phyloP scores from a whole-genome alignment of 1,139 yeast species.

The Yamadazyma songkhlaensis region DNA sequence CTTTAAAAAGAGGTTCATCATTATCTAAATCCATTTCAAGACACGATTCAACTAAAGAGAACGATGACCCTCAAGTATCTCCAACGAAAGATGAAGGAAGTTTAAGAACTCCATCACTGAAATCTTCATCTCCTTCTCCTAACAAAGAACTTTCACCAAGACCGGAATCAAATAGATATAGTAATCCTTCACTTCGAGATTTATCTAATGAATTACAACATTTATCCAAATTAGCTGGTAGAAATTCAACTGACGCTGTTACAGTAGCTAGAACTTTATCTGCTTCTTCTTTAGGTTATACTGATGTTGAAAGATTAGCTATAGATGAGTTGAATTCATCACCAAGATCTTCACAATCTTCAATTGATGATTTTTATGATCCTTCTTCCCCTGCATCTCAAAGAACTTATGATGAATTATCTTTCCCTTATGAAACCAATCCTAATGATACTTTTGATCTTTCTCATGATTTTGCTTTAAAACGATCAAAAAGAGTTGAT shows the following conservation, averaged over 20 bases:
- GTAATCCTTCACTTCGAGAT: constrained; percentile 62
- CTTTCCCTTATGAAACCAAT: constrained; percentile 13
- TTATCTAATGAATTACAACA: constrained; percentile 65
- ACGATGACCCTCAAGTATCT: not conserved
- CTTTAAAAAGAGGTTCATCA: constrained; percentile 32
- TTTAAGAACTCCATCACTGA: constrained; percentile 8
- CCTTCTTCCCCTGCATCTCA: constrained; percentile 17
- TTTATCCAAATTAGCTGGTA: constrained; percentile 66
- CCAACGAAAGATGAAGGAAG: not conserved
- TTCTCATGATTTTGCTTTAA: constrained; percentile 30
- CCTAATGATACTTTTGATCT: constrained; percentile 8
- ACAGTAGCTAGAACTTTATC: constrained; percentile 72
- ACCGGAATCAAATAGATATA: constrained; percentile 18
- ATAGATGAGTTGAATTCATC: constrained; percentile 34
- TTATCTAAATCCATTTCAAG: constrained; percentile 21
- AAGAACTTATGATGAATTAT: constrained; percentile 12
- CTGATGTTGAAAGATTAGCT: constrained; percentile 49
- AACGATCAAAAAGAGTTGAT: constrained; percentile 41
- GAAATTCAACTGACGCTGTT: constrained; percentile 71
- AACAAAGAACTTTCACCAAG: constrained; percentile 9
- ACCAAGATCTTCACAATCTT: constrained; percentile 11
- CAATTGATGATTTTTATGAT: constrained; percentile 13
- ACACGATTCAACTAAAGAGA: constrained; percentile 10
- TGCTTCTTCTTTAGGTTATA: constrained; percentile 55
- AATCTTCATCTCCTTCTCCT: constrained; percentile 8